phyloP scores from a whole-genome alignment of 768 basidiomycete species.

The Phlebiopsis gigantea region DNA sequence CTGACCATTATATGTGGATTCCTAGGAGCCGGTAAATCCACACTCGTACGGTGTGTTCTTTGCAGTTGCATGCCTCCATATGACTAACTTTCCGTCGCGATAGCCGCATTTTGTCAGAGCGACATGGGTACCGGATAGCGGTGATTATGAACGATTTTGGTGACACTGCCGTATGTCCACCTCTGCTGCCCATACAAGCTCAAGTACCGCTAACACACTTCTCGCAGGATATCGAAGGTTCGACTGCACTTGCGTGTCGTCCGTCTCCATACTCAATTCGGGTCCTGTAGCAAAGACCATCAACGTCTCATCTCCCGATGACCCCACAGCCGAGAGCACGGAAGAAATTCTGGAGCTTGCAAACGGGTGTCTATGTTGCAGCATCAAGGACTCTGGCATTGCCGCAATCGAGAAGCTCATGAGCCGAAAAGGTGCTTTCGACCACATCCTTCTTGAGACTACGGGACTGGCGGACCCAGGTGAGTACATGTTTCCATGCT shows the following conservation, averaged over 20 bases:
- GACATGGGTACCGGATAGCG: slow-evolving; percentile 93
- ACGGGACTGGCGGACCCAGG: slow-evolving; percentile 96
- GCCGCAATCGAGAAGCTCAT: slow-evolving; percentile 93
- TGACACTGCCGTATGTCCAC: slow-evolving; percentile 72
- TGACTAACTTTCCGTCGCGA: neutral
- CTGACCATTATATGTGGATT: slow-evolving; percentile 95
- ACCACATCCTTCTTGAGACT: slow-evolving; percentile 93
- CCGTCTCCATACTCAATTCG: neutral
- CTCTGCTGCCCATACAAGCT: neutral
- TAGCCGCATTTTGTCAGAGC: slow-evolving; percentile 85
- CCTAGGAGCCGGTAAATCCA: slow-evolving; percentile 92
- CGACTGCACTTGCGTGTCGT: slow-evolving; percentile 1
- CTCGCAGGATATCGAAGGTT: slow-evolving; percentile 86
- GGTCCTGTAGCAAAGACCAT: slow-evolving; percentile 73
- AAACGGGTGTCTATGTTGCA: slow-evolving; percentile 98
- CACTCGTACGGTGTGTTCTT: slow-evolving; percentile 67
- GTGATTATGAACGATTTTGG: slow-evolving; percentile 99
- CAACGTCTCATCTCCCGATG: slow-evolving; percentile 66
- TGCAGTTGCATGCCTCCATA: neutral
- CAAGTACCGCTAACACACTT: neutral
- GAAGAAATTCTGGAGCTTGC: slow-evolving; percentile 90
- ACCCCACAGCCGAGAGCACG: slow-evolving; percentile 57
- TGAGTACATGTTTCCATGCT: slow-evolving; percentile 24
- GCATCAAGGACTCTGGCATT: slow-evolving; percentile 89
- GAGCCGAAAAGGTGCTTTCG: slow-evolving; percentile 81